Base-by-base conservation (phyloP, 352 stramenopile species). In the Phytophthora niederhauseri region DNA sequence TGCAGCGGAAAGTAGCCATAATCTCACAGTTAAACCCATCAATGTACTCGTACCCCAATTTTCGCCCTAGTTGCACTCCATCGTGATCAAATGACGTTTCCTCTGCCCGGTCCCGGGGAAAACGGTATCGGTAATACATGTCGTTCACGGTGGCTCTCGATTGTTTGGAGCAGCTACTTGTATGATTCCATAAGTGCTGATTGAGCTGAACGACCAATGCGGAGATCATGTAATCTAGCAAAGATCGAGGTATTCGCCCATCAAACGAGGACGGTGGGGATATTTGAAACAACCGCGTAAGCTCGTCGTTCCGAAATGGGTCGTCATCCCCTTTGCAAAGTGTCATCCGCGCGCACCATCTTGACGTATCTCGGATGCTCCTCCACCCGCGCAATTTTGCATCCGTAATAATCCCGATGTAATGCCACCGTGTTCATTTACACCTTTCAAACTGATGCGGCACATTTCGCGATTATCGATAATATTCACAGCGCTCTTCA, bases 181-280 rank as follows among this genome's bases (percentile, higher is more conserved):
- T 65, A 41, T 65, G 58, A 15, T 22, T 26, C 58, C 58, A 65
- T 49, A 20, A 65, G 31, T 65, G 58, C 58, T 58, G 48, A 43
- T 65, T 65, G 1, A 65, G 43, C 6, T 38, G 48, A n/a, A 65
- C 8, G 6, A 57, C 54, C 19, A 61, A 26, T 38, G 22, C 20
- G 6, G 54, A 49, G 8, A 64, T 34, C 58, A 65, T 52, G 12
- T 64, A 64, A 49, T 64, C 28, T 30, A 64, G 48, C n/a, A 8
- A 56, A 20, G 43, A 4, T 50, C 15, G 34, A 46, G 5, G 17
- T 48, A 64, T 56, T 1, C 28, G 17, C 22, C 12, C 24, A 24
- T 63, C 56, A 17, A 46, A 56, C 15, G 24, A 17, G 30, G 20
- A 43, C 11, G 48, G 43, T 28, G 36, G 43, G 4, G 11, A 48